Conservation (phyloP, 139 green algal genomes). For the Tetratostichococcus sp. region DNA sequence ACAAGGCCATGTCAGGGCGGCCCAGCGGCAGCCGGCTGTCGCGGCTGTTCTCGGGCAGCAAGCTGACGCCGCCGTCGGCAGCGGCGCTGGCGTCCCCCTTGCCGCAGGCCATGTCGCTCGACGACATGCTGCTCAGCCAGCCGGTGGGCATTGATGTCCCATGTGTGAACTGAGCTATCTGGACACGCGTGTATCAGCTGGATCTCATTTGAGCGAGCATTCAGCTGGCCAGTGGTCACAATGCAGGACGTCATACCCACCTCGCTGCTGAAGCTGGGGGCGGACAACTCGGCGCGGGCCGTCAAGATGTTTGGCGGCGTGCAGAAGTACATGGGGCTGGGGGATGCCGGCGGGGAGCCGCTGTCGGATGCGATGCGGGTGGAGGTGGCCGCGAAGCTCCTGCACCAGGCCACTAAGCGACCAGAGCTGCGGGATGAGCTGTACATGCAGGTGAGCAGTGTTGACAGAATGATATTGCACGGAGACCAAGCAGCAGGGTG, state of each 20-base stretch:
- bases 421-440: conserved; percentile 93
- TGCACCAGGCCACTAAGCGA: conserved; percentile 83
- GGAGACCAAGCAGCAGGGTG: no score
- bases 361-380: conserved; percentile 26
- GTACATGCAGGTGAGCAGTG: conserved; percentile 58
- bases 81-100: conserved; percentile 16
- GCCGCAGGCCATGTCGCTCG: conserved; percentile 30
- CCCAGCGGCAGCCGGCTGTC: conserved; percentile 43
- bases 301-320: conserved; percentile 90
- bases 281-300: conserved; percentile 69
- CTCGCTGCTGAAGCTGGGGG: conserved; percentile 79
- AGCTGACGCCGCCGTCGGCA: conserved; percentile 13
- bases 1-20: conserved; percentile 37
- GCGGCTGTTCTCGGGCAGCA: conserved; percentile 38
- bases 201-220: no score
- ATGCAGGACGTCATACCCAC: conserved; percentile 82
- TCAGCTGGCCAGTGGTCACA: no score
- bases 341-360: conserved; percentile 26
- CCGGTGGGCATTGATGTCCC: conserved; percentile 31
- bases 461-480: no score
- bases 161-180: no score
- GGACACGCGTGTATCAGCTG: no score
- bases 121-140: conserved; percentile 69
- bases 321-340: conserved; percentile 77
- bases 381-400: conserved; percentile 84